A percentile compares a stretch with the other conserved stretches of the same genome.
phyloP scores from a whole-genome alignment of 2,329 filamentous ascomycete genomes.

The Nemania abortiva region DNA sequence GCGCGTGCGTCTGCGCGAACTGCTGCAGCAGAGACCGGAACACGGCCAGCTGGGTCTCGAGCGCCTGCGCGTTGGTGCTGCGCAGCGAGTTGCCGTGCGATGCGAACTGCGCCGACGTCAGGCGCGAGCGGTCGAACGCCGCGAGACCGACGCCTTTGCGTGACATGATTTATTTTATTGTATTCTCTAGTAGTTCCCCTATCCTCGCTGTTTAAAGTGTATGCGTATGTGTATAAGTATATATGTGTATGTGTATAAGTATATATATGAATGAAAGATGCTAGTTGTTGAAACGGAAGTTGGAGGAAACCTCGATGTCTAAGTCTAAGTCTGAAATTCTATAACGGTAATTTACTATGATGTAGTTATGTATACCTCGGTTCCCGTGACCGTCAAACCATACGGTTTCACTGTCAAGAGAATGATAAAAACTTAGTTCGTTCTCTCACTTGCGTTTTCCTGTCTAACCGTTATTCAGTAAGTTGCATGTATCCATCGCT shows the following conservation, averaged over 20 bases:
- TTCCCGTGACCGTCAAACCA: background rate
- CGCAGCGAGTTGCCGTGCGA: slow-evolving; percentile 90
- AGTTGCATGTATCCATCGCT: background rate
- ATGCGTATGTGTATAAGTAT: background rate
- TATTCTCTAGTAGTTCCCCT: background rate
- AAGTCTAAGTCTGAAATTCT: background rate
- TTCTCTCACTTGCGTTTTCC: background rate
- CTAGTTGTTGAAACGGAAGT: no score
- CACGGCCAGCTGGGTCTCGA: slow-evolving; percentile 93
- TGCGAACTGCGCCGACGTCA: slow-evolving; percentile 90
- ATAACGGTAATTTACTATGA: no score
- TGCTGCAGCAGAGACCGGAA: slow-evolving; percentile 96
- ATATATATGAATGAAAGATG: no score
- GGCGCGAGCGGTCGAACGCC: slow-evolving; percentile 86
- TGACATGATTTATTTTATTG: slow-evolving; percentile 61
- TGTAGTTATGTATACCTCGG: no score
- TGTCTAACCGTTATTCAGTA: background rate
- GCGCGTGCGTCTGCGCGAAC: slow-evolving; percentile 93
- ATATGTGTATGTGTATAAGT: background rate
- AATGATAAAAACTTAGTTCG: background rate
- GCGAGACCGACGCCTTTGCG: slow-evolving; percentile 90
- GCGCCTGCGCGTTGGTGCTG: slow-evolving; percentile 82
- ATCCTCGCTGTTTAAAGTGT: background rate
- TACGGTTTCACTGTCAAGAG: background rate
- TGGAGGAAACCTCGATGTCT: no score